phyloP scores from a whole-genome alignment of 371 early-diverging fungal species.

The Mortierella sp. region DNA sequence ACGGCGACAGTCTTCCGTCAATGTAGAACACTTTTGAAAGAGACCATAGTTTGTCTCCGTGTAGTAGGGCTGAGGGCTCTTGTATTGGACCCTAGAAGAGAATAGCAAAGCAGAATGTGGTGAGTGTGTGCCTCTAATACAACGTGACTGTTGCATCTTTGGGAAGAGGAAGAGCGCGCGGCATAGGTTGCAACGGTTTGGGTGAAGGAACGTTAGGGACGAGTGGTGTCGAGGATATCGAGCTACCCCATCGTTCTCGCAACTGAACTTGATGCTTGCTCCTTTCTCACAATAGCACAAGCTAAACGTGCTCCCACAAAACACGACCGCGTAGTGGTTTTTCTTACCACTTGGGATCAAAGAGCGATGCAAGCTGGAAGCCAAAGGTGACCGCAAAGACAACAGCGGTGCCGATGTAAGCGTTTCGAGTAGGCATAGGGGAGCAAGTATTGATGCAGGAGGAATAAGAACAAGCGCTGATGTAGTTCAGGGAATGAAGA shows the following conservation, averaged over 20 bases:
- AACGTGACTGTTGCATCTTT: too few relatives aligned
- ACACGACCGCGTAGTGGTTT: too few relatives aligned
- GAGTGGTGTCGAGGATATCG: neutral
- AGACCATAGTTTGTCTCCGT: slow-evolving; percentile 44
- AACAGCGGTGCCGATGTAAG: slow-evolving; percentile 33
- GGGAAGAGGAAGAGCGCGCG: too few relatives aligned
- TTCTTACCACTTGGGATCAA: slow-evolving; percentile 46
- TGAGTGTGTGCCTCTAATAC: neutral
- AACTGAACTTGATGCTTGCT: too few relatives aligned
- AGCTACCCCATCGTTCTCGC: too few relatives aligned
- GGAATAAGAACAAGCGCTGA: neutral
- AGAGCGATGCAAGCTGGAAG: slow-evolving; percentile 32
- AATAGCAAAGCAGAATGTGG: neutral
- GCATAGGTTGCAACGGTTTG: too few relatives aligned
- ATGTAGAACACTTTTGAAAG: slow-evolving; percentile 49
- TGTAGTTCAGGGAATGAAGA: too few relatives aligned
- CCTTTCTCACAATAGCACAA: too few relatives aligned
- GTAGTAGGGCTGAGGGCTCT: slow-evolving; percentile 33
- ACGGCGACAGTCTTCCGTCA: slow-evolving; percentile 51
- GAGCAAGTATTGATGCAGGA: neutral
- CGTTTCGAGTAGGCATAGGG: slow-evolving; percentile 50
- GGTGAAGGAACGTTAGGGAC: neutral
- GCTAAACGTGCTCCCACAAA: too few relatives aligned
- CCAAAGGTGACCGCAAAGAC: slow-evolving; percentile 33
- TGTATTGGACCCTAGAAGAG: slow-evolving; percentile 41